Evolutionary conservation across 441 rosid genomes (phyloP).

Genomic region (Bocquillonia castaneifolia): DNA sequence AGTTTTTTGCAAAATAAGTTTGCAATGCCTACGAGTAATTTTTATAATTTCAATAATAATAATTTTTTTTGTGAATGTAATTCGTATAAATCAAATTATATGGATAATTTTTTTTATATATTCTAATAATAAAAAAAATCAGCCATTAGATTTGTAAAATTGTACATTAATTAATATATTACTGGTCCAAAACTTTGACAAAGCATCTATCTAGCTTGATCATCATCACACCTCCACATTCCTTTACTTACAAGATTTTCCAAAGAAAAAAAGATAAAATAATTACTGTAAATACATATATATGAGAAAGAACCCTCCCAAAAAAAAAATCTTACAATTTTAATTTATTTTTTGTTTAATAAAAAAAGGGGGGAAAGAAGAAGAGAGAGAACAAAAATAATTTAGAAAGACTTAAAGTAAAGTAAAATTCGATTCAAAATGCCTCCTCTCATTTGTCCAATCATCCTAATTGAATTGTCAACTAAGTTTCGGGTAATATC

Average conservation of each 20-base stretch:
- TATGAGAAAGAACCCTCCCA: background rate
- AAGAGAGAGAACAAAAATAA: conserved; percentile 8
- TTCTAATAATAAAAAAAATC: background rate
- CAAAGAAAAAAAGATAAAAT: background rate
- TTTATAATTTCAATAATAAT: background rate
- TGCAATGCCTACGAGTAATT: background rate
- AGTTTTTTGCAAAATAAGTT: no score
- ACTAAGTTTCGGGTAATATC: conserved; percentile 39
- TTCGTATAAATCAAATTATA: no score
- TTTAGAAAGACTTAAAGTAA: conserved; percentile 3
- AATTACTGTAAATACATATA: background rate
- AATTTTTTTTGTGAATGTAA: no score
- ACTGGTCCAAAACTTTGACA: background rate
- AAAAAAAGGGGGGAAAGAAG: no score
- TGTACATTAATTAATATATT: background rate
- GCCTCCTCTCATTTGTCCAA: conserved; percentile 40
- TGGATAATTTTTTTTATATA: no score
- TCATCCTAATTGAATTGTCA: conserved; percentile 49
- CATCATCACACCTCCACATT: conserved; percentile 17
- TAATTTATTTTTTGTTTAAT: no score
- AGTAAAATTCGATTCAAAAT: conserved; percentile 40
- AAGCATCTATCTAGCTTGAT: conserved; percentile 14
- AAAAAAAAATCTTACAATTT: background rate
- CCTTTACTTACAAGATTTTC: conserved; percentile 18
- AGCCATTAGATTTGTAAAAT: conserved; percentile 16